Evolutionary conservation across 371 early-diverging fungal species (phyloP).

Genomic region (Smittium mucronatum): DNA sequence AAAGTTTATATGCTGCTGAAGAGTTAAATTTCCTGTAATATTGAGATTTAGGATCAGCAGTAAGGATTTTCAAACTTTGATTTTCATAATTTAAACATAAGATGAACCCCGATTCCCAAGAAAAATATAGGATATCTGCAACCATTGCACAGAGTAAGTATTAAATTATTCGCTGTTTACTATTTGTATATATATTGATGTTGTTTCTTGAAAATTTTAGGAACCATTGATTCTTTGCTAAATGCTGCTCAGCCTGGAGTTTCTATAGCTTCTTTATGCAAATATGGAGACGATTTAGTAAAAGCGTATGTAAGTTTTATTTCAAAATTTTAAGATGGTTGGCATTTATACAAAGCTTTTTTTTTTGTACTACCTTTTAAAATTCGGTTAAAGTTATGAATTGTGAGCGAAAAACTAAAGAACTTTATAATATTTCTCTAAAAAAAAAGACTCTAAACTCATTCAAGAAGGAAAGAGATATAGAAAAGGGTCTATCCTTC

Average conservation of each 20-base stretch:
- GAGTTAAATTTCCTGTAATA: no score
- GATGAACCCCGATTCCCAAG: slow-evolving; percentile 5
- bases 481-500: slow-evolving; percentile 73
- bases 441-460: background rate
- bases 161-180: background rate
- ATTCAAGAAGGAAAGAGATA: slow-evolving; percentile 44
- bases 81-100: background rate
- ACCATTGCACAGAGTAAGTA: slow-evolving; percentile 7
- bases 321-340: no score
- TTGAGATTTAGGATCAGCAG: no score
- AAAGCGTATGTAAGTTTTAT: slow-evolving; percentile 41
- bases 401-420: no score
- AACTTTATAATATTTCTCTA: no score
- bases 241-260: slow-evolving; percentile 43
- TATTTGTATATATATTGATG: background rate
- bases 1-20: no score
- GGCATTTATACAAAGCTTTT: slow-evolving; percentile 22
- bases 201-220: slow-evolving; percentile 34
- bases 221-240: slow-evolving; percentile 42
- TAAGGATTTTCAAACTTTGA: no score
- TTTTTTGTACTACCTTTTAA: no score
- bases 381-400: no score
- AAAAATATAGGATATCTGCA: slow-evolving; percentile 4
- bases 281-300: slow-evolving; percentile 64
- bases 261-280: slow-evolving; percentile 56